A percentile compares a stretch with the other conserved stretches of the same genome.
These are phyloP conservation scores for Rhodotorula sp. DNA, from an alignment of 1,284 basidiomycete species.

Conservation along the genomic window DNA sequence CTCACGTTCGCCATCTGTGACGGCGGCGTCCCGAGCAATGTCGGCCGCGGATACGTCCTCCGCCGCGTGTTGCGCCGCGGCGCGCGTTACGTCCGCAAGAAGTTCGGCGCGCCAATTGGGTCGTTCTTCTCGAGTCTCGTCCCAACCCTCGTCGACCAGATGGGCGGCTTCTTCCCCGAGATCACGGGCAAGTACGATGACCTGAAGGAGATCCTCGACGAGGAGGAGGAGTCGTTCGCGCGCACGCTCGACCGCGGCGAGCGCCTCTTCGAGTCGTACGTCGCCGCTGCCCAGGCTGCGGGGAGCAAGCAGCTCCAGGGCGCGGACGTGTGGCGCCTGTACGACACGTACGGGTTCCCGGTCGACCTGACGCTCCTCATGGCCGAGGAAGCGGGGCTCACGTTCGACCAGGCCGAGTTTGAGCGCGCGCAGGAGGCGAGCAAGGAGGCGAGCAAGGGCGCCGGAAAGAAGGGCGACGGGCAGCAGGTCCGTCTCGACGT, in stretches of 20 bases:
- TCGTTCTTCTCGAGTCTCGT: conserved; percentile 92
- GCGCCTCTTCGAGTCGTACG: conserved; percentile 92
- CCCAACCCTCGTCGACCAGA: conserved; percentile 83
- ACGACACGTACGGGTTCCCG: conserved; percentile 98
- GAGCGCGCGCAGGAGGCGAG: conserved; percentile 84
- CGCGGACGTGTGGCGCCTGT: conserved; percentile 93
- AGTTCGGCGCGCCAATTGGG: conserved; percentile 90
- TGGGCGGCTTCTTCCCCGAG: conserved; percentile 92
- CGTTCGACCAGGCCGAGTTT: conserved; percentile 85
- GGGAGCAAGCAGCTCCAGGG: conserved; percentile 74
- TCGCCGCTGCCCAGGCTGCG: conserved; percentile 66
- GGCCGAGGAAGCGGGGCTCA: conserved; percentile 89
- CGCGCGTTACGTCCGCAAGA: conserved; percentile 91
- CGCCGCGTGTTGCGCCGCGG: conserved; percentile 89
- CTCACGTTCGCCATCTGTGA: conserved; percentile 94
- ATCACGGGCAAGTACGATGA: conserved; percentile 79
- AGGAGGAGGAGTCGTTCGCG: conserved; percentile 96
- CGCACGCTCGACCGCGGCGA: conserved; percentile 95
- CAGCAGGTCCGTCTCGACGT: conserved; percentile 86
- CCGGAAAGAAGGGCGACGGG: conserved; percentile 64
- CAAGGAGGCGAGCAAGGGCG: conserved; percentile 86
- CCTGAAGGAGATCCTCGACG: conserved; percentile 92
- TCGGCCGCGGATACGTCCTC: conserved; percentile 93
- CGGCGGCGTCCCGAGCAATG: conserved; percentile 93
- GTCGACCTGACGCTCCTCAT: conserved; percentile 95